A percentile compares a stretch with the other conserved stretches of the same genome.
These are phyloP conservation scores for Leucocoprinus leucothites DNA, from an alignment of 768 basidiomycete species.

Conservation along the genomic window DNA sequence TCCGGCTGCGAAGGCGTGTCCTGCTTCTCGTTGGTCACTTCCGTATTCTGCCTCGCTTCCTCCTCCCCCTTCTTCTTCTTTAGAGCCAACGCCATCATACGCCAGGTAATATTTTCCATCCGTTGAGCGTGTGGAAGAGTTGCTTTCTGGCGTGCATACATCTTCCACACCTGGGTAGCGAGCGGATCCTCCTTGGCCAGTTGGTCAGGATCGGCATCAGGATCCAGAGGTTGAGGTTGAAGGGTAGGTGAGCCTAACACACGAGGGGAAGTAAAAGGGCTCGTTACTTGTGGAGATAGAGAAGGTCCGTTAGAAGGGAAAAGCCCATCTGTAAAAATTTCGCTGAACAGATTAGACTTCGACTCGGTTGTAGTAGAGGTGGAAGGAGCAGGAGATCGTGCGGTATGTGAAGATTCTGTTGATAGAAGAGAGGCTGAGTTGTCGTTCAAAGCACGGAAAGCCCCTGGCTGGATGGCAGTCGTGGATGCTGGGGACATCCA, in stretches of 20 bases:
- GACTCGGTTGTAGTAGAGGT: conserved; percentile 47
- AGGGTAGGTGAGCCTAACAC: conserved; percentile 70
- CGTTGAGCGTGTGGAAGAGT: conserved; percentile 86
- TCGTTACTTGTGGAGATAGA: conserved; percentile 41
- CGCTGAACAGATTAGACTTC: conserved; percentile 62
- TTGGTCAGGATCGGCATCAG: conserved; percentile 56
- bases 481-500: conserved; percentile 79
- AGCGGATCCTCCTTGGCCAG: conserved; percentile 85
- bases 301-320: conserved; percentile 39
- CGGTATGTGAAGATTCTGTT: conserved; percentile 14
- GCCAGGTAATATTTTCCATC: conserved; percentile 98
- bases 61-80: conserved; percentile 85
- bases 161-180: conserved; percentile 95
- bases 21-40: conserved; percentile 10
- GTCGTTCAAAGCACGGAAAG: conserved; percentile 34
- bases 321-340: conserved; percentile 70
- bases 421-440: conserved; percentile 30
- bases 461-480: conserved; percentile 17
- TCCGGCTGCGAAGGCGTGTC: conserved; percentile 16
- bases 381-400: conserved; percentile 39
- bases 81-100: conserved; percentile 96
- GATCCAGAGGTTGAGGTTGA: conserved; percentile 37
- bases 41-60: conserved; percentile 26
- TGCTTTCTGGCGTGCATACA: conserved; percentile 91
- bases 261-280: conserved; percentile 62